Evolutionary conservation across 2,329 filamentous ascomycete genomes (phyloP).

Genomic region (Venturia oleaginea): DNA sequence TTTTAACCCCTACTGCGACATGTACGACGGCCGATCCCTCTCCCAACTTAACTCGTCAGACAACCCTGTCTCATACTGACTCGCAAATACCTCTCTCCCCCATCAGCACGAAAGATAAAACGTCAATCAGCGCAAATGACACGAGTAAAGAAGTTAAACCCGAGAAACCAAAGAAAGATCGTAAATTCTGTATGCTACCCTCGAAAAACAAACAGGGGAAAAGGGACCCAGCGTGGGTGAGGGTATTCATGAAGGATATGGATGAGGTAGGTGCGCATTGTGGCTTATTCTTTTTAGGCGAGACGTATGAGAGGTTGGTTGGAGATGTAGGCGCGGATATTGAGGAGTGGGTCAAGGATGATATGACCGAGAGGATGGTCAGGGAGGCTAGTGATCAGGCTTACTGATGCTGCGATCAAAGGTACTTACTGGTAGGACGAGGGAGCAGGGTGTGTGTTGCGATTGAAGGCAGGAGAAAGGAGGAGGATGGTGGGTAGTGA

Average conservation of each 20-base stretch:
- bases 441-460: no score
- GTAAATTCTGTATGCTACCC: conserved; percentile 72
- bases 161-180: conserved; percentile 43
- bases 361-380: conserved; percentile 22
- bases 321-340: conserved; percentile 62
- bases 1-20: neutral
- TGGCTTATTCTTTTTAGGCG: conserved; percentile 64
- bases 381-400: neutral
- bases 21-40: neutral
- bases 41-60: neutral
- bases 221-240: conserved; percentile 64
- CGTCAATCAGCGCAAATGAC: neutral
- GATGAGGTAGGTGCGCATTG: conserved; percentile 84
- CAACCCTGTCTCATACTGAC: neutral
- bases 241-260: conserved; percentile 71
- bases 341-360: conserved; percentile 60
- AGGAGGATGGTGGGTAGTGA: no score
- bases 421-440: no score
- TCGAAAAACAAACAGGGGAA: conserved; percentile 47
- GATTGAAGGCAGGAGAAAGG: no score
- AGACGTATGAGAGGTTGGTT: conserved; percentile 69
- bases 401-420: neutral
- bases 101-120: neutral
- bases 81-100: neutral
- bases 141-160: neutral